phyloP scores from a whole-genome alignment of 495 filamentous ascomycete species.

The Tuber microsphaerosporum region DNA sequence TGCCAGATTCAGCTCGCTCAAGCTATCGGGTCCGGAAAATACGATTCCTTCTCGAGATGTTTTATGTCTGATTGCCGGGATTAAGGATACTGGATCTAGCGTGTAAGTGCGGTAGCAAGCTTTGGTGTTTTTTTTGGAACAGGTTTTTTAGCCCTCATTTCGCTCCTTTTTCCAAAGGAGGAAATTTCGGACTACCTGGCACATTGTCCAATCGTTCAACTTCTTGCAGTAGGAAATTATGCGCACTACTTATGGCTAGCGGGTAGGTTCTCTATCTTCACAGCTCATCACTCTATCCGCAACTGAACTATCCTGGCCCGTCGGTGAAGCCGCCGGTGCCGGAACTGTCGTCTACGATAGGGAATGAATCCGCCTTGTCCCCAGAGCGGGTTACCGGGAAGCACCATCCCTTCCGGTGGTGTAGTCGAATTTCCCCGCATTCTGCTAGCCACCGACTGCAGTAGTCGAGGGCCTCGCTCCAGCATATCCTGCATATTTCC shows the following conservation, averaged over 20 bases:
- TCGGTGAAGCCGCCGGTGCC: not conserved
- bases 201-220: too few relatives aligned
- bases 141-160: too few relatives aligned
- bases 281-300: not conserved
- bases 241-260: not conserved
- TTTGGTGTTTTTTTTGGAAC: too few relatives aligned
- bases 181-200: too few relatives aligned
- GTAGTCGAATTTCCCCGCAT: not conserved
- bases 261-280: not conserved
- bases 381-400: not conserved
- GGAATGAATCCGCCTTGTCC: not conserved
- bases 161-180: too few relatives aligned
- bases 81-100: too few relatives aligned
- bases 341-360: not conserved
- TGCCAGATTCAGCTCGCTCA: too few relatives aligned
- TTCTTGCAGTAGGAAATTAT: too few relatives aligned
- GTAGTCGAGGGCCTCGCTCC: not conserved
- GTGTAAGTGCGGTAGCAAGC: too few relatives aligned
- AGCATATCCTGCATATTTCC: not conserved
- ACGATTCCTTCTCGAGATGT: too few relatives aligned
- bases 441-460: not conserved
- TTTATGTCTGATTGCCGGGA: too few relatives aligned
- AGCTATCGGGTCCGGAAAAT: too few relatives aligned
- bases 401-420: not conserved
- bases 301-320: not conserved